These are phyloP conservation scores for Sordariomycetes sp. DNA, from an alignment of 2,329 filamentous ascomycete genomes.

Conservation along the genomic window DNA sequence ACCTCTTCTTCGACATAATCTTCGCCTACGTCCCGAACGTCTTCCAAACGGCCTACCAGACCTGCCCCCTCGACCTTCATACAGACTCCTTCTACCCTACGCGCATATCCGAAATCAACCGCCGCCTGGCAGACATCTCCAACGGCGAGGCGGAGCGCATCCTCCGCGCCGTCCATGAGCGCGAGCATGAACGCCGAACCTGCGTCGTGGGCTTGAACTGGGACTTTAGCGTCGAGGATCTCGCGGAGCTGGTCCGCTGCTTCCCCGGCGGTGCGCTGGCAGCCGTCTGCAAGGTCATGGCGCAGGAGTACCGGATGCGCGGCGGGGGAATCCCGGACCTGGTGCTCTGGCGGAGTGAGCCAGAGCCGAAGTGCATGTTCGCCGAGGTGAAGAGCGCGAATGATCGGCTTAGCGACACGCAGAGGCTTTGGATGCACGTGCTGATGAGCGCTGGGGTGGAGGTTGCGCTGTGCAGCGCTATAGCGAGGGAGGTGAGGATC, in stretches of 20 bases:
- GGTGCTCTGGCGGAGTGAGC: slow-evolving; percentile 60
- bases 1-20: slow-evolving; percentile 85
- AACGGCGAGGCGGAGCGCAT: slow-evolving; percentile 65
- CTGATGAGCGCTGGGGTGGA: slow-evolving; percentile 70
- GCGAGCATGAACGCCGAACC: slow-evolving; percentile 57
- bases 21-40: slow-evolving; percentile 93
- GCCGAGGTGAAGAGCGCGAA: slow-evolving; percentile 73
- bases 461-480: slow-evolving; percentile 66
- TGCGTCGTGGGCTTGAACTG: slow-evolving; percentile 89
- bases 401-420: slow-evolving; percentile 89
- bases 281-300: slow-evolving; percentile 82
- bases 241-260: slow-evolving; percentile 65
- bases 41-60: slow-evolving; percentile 92
- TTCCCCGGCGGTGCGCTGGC: slow-evolving; percentile 73
- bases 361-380: slow-evolving; percentile 55
- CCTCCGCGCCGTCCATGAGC: slow-evolving; percentile 53
- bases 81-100: slow-evolving; percentile 85
- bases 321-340: slow-evolving; percentile 86
- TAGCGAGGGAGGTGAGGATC: slow-evolving; percentile 36
- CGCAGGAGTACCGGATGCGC: slow-evolving; percentile 81
- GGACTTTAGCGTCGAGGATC: slow-evolving; percentile 68
- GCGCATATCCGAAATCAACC: slow-evolving; percentile 80
- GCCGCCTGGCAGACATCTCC: slow-evolving; percentile 70
- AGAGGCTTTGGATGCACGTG: slow-evolving; percentile 94
- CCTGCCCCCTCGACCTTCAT: slow-evolving; percentile 81